These are phyloP conservation scores for Raffaelea ambrosiae DNA, from an alignment of 2,329 filamentous ascomycete genomes.

Conservation along the genomic window DNA sequence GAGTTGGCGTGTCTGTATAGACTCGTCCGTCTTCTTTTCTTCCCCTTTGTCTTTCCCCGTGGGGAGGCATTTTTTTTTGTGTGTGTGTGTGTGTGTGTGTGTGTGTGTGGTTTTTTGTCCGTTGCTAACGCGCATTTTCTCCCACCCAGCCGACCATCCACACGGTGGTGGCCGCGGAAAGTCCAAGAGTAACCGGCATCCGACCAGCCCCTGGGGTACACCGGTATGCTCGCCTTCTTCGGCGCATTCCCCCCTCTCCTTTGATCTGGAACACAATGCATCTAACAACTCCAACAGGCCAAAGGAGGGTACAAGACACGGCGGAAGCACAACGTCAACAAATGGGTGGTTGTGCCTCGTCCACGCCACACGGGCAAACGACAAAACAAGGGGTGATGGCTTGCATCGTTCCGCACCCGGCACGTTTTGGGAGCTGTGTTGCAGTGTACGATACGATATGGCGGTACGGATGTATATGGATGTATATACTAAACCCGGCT, in stretches of 20 bases:
- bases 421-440: too few species aligned
- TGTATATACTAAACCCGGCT: too few species aligned
- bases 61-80: too few species aligned
- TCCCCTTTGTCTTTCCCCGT: constrained; percentile 1
- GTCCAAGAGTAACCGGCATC: constrained; percentile 95
- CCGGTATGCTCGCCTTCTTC: constrained; percentile 55
- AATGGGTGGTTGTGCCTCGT: constrained; percentile 76
- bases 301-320: constrained; percentile 91
- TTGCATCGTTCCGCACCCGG: too few species aligned
- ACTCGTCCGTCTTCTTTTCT: neutral
- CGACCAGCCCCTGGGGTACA: constrained; percentile 92
- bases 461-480: too few species aligned
- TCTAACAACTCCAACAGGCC: too few species aligned
- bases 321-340: constrained; percentile 81
- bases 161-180: constrained; percentile 99
- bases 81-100: too few species aligned
- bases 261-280: too few species aligned
- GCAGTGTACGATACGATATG: too few species aligned
- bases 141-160: constrained; percentile 68
- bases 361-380: constrained; percentile 88
- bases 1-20: neutral
- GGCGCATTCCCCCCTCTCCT: too few species aligned
- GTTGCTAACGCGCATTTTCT: constrained; percentile 4
- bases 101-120: neutral
- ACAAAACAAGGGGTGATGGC: constrained; percentile 33